Base-by-base conservation (phyloP, 73 alveolate species). In the Uronychia setigera region DNA sequence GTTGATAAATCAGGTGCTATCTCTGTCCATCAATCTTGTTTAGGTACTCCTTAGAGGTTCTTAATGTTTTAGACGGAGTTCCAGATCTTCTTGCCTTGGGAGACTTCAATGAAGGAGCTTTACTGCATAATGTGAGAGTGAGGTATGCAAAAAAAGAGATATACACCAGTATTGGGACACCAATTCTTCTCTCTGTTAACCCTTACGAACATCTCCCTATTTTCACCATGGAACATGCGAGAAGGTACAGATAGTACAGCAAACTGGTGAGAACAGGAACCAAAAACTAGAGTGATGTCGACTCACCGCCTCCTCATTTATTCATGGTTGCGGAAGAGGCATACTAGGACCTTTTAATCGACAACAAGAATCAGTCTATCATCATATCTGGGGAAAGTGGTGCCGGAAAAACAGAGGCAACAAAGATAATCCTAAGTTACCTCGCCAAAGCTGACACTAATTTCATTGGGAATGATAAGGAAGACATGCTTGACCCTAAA, bases 371-470 rank as follows among this genome's bases (percentile, higher is more conserved):
- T 84, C 96, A 98, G 84, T 83, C 98, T 27, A 92, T 98, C 33
- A 96, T 98, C 30, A 97, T 98, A 29, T 91, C 98, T 85, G 99
- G 99, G 19, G 99, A 98, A 90, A 95, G 99, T 82, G 99, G 99
- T 1, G 97, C 99, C 14, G 99, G 99, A 0, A 98, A 98, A 87
- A 97, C 99, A 0, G 99, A 97, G 78, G 97, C 99, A 0, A 96
- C 99, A 1, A 98, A 98, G 90, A 88, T 91, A n/a, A 96, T 97
- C 27, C 80, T 97, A 59, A 88, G 96, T 59, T 96, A 96, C 82
- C 91, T 96, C 67, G 98, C 99, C 0, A 91, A 94, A 80, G 96
- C 88, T 74, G 81, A 84, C 60, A 83, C 90, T 28, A 74, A 82
- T 57, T 84, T 79, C 75, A 35, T 32, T 31, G 89, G 77, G 29